These are phyloP conservation scores for Teratosphaeria epicoccoides DNA, from an alignment of 2,329 filamentous ascomycete genomes.

Conservation along the genomic window DNA sequence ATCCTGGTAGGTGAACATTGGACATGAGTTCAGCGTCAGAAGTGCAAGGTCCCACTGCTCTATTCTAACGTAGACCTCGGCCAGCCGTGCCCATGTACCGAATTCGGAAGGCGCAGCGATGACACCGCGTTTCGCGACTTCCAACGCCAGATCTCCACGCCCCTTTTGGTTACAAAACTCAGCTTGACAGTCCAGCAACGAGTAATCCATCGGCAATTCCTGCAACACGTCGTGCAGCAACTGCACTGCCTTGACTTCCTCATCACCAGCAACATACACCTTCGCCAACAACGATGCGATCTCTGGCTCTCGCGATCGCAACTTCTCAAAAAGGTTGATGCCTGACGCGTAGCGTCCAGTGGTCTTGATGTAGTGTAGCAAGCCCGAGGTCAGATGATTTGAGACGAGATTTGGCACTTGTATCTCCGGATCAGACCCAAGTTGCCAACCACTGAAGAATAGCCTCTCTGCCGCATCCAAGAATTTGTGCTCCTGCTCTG, in stretches of 20 bases:
- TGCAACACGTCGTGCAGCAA: constrained; percentile 80
- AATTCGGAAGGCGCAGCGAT: constrained; percentile 95
- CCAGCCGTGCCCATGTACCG: constrained; percentile 86
- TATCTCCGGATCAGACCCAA: constrained; percentile 92
- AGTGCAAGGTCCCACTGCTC: constrained; percentile 96
- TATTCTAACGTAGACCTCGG: constrained; percentile 84
- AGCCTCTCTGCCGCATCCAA: constrained; percentile 86
- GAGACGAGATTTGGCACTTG: constrained; percentile 95
- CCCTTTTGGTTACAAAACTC: constrained; percentile 85
- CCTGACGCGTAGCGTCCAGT: constrained; percentile 90
- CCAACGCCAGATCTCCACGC: constrained; percentile 73
- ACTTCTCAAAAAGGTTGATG: constrained; percentile 95
- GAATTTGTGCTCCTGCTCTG: constrained; percentile 96
- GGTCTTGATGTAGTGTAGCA: constrained; percentile 89
- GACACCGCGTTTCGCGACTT: constrained; percentile 88
- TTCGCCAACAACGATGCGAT: constrained; percentile 86
- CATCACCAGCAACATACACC: constrained; percentile 86
- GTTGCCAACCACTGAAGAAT: constrained; percentile 86
- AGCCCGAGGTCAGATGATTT: constrained; percentile 87
- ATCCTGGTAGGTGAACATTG: constrained; percentile 99
- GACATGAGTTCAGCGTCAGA: constrained; percentile 92
- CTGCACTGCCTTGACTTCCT: constrained; percentile 90
- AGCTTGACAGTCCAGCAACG: constrained; percentile 88
- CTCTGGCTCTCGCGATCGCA: constrained; percentile 80
- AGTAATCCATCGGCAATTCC: constrained; percentile 93